Evolutionary conservation across 1,284 basidiomycete genomes (phyloP).

Genomic region (Moesziomyces globuligerus): DNA sequence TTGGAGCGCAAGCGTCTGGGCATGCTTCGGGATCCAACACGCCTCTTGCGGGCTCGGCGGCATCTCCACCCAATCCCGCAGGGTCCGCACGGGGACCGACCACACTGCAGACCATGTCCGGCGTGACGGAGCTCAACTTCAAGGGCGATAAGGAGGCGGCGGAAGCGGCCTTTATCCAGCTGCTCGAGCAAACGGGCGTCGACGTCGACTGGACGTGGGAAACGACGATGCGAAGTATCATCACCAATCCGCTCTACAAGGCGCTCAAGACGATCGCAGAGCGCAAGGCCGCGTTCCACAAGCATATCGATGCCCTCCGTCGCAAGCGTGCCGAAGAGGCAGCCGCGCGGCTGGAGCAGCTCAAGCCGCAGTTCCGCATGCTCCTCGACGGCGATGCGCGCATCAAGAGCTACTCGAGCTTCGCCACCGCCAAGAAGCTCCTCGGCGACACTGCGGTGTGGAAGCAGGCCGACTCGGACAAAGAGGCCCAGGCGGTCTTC

Average conservation of each 20-base stretch:
- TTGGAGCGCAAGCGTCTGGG: too few species aligned
- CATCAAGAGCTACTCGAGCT: constrained; percentile 57
- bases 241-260: constrained; percentile 97
- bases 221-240: constrained; percentile 94
- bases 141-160: constrained; percentile 81
- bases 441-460: constrained; percentile 22
- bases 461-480: constrained; percentile 38
- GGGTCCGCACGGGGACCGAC: background rate
- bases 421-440: constrained; percentile 52
- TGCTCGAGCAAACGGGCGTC: constrained; percentile 86
- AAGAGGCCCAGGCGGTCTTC: constrained; percentile 46
- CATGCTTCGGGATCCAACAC: constrained; percentile 34
- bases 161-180: constrained; percentile 89
- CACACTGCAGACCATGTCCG: constrained; percentile 25
- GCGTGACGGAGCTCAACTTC: constrained; percentile 70
- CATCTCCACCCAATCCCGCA: constrained; percentile 1
- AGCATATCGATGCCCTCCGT: constrained; percentile 64
- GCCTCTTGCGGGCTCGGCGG: constrained; percentile 8
- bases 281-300: constrained; percentile 82
- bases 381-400: constrained; percentile 21
- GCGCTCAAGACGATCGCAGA: constrained; percentile 90
- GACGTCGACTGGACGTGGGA: constrained; percentile 97
- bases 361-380: constrained; percentile 48
- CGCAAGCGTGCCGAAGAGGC: constrained; percentile 49
- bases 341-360: constrained; percentile 31